phyloP scores from a whole-genome alignment of 257 asterid genomes.

The Lithospermum erythrorhizon region DNA sequence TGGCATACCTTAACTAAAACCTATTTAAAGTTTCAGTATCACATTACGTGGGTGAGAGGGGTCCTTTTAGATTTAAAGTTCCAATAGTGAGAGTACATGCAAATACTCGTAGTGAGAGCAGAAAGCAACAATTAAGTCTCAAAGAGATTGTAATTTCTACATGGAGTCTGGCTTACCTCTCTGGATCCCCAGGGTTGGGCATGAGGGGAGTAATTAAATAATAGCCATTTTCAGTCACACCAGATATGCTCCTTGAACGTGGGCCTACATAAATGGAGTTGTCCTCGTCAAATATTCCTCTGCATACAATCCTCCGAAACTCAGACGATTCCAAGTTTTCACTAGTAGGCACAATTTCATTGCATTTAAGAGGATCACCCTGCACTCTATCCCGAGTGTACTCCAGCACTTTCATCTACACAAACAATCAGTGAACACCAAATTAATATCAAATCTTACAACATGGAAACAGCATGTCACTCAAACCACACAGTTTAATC shows the following conservation, averaged over 20 bases:
- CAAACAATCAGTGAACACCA: slow-evolving; percentile 4
- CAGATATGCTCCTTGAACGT: slow-evolving; percentile 94
- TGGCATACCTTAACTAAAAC: too few relatives aligned
- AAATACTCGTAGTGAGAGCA: neutral
- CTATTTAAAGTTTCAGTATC: neutral
- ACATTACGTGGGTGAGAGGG: too few relatives aligned
- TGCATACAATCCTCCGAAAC: slow-evolving; percentile 65
- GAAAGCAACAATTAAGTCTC: neutral
- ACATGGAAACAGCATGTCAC: neutral
- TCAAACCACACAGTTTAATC: neutral
- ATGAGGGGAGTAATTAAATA: slow-evolving; percentile 69
- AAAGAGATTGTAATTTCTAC: neutral
- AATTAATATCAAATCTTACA: neutral
- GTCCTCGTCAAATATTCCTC: slow-evolving; percentile 71
- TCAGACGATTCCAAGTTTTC: slow-evolving; percentile 45
- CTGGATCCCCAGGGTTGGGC: slow-evolving; percentile 47
- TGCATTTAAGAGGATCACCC: slow-evolving; percentile 53
- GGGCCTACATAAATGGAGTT: slow-evolving; percentile 78
- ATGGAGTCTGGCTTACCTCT: slow-evolving; percentile 34
- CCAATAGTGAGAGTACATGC: too few relatives aligned
- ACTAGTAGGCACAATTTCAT: slow-evolving; percentile 29
- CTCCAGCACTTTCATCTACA: slow-evolving; percentile 66
- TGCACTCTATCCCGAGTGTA: slow-evolving; percentile 56
- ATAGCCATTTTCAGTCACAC: slow-evolving; percentile 95
- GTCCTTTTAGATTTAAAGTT: too few relatives aligned